Evolutionary conservation across 2,329 filamentous ascomycete species (phyloP).

Genomic region (Nigrospora sphaerica): DNA sequence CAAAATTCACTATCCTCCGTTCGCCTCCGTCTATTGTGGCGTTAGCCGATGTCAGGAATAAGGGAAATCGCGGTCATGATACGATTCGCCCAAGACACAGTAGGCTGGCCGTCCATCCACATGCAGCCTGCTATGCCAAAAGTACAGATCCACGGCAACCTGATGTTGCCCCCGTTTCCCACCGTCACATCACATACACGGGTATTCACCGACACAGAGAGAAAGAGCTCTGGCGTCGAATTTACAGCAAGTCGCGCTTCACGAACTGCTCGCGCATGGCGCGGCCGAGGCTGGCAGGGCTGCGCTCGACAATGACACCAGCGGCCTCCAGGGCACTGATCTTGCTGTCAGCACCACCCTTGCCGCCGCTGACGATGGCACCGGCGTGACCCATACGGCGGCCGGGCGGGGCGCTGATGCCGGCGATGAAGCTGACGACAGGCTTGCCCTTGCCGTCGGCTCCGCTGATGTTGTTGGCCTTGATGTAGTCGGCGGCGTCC

Average conservation of each 20-base stretch:
- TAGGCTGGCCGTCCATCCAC: too few species aligned
- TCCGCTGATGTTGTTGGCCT: slow-evolving; percentile 68
- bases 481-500: slow-evolving; percentile 94
- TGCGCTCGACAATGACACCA: slow-evolving; percentile 93
- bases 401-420: slow-evolving; percentile 93
- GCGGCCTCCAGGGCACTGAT: slow-evolving; percentile 89
- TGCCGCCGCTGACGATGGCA: slow-evolving; percentile 94
- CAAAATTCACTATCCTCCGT: too few species aligned
- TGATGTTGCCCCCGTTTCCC: neutral
- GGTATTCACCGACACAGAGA: neutral
- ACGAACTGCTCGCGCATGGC: slow-evolving; percentile 93
- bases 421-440: slow-evolving; percentile 95
- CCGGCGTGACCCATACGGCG: slow-evolving; percentile 98
- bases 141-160: neutral
- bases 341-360: slow-evolving; percentile 97
- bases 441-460: slow-evolving; percentile 73
- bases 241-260: slow-evolving; percentile 87
- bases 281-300: slow-evolving; percentile 87
- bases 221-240: neutral
- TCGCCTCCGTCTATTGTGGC: too few species aligned
- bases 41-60: too few species aligned
- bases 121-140: neutral
- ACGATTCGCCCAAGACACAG: too few species aligned
- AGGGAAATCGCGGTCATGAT: too few species aligned
- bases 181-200: neutral